These are phyloP conservation scores for Entophlyctis luteolus DNA, from an alignment of 192 early-diverging fungal genomes.

Conservation along the genomic window DNA sequence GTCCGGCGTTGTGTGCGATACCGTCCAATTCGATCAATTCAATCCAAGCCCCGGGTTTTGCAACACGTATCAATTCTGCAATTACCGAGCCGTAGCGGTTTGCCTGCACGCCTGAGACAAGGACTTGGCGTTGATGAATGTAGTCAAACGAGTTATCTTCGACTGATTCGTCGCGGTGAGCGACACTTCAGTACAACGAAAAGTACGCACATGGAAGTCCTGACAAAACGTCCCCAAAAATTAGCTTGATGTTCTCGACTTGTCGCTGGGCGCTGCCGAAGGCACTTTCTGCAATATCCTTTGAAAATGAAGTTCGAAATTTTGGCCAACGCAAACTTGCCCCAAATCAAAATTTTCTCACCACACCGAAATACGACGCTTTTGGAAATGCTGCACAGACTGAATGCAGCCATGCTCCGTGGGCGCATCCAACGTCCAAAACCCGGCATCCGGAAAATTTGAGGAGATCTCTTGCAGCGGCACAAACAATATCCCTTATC, in stretches of 20 bases:
- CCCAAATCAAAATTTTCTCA: no score
- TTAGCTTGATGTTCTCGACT: not conserved
- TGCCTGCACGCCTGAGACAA: not conserved
- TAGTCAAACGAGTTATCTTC: not conserved
- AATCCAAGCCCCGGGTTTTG: slow-evolving; percentile 3
- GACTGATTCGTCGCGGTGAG: not conserved
- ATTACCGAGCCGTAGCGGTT: not conserved
- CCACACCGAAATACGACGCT: not conserved
- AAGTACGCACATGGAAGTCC: not conserved
- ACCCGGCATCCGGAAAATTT: not conserved
- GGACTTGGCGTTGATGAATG: not conserved
- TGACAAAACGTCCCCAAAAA: not conserved
- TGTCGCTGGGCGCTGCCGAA: not conserved
- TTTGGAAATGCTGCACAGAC: not conserved
- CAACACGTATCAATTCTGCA: not conserved
- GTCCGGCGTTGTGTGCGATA: not conserved
- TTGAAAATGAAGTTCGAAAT: no score
- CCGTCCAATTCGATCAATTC: not conserved
- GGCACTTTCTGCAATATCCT: not conserved
- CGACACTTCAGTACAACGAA: not conserved
- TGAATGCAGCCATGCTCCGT: not conserved
- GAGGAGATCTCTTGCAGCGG: not conserved
- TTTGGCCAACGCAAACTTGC: no score
- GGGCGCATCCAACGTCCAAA: not conserved
- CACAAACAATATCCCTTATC: not conserved